Conservation (phyloP, 2,329 filamentous ascomycete genomes). For the Atkinsonella texensis region DNA sequence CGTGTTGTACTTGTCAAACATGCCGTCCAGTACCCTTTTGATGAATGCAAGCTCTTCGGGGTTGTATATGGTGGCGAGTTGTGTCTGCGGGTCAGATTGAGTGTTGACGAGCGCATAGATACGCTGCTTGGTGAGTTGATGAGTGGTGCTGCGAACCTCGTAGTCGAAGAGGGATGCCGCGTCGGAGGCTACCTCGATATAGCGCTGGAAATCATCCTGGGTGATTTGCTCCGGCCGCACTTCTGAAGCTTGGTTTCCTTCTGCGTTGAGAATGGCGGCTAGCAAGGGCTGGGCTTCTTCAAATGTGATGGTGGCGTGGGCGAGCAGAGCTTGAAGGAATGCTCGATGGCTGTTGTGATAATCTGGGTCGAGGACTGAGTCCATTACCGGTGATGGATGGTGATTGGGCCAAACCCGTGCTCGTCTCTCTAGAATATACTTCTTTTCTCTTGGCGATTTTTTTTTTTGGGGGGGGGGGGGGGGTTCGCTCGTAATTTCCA, state of each 20-base stretch:
- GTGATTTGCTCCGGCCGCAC: constrained; percentile 52
- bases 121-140: constrained; percentile 56
- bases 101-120: constrained; percentile 82
- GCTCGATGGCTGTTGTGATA: constrained; percentile 63
- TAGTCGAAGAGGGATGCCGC: constrained; percentile 72
- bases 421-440: too few species aligned
- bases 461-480: too few species aligned
- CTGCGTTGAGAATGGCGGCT: constrained; percentile 59
- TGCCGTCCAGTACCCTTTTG: constrained; percentile 74
- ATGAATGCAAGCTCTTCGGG: constrained; percentile 84
- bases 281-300: constrained; percentile 62
- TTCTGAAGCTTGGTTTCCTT: constrained; percentile 23
- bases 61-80: constrained; percentile 70
- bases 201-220: constrained; percentile 52
- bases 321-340: constrained; percentile 81
- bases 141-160: constrained; percentile 64
- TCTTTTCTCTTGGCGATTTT: too few species aligned
- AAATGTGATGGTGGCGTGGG: constrained; percentile 64
- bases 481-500: too few species aligned
- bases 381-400: constrained; percentile 7
- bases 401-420: neutral
- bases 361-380: constrained; percentile 19
- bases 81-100: constrained; percentile 71
- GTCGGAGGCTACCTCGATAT: constrained; percentile 58
- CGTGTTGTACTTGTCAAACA: constrained; percentile 85